These are phyloP conservation scores for Trichoderma gamsii DNA, from an alignment of 495 filamentous ascomycete species.

Conservation along the genomic window DNA sequence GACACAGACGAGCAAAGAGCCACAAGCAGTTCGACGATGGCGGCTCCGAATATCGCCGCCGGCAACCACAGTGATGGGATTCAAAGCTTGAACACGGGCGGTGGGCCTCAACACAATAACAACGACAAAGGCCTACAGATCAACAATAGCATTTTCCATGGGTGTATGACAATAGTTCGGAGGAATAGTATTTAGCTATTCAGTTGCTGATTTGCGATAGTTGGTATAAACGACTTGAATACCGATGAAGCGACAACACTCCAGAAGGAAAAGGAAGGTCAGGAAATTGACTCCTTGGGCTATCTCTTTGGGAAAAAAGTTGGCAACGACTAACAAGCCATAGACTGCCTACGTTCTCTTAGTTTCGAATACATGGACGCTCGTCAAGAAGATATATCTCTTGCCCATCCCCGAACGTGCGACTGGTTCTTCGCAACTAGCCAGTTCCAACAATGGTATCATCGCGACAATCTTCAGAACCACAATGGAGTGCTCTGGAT, in stretches of 20 bases:
- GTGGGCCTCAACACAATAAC: background rate
- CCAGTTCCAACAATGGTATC: constrained; percentile 17
- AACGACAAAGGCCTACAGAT: background rate
- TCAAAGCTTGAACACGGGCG: background rate
- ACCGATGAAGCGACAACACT: background rate
- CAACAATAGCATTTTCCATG: background rate
- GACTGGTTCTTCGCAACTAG: constrained; percentile 18
- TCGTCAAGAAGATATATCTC: constrained; percentile 12
- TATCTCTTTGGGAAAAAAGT: background rate
- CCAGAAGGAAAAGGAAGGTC: background rate
- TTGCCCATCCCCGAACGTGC: constrained; percentile 11
- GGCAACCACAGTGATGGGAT: background rate
- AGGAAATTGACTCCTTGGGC: background rate
- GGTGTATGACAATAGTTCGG: background rate
- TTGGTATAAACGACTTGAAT: background rate
- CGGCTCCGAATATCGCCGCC: background rate
- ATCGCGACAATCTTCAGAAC: background rate
- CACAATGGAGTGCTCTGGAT: constrained; percentile 25
- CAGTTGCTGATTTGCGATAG: background rate
- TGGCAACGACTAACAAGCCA: background rate
- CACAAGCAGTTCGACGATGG: background rate
- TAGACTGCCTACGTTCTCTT: background rate
- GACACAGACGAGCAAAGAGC: background rate
- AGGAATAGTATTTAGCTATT: background rate
- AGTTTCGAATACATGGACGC: background rate